These are phyloP conservation scores for Plenodomus tracheiphilus DNA, from an alignment of 2,329 filamentous ascomycete species.

Conservation along the genomic window DNA sequence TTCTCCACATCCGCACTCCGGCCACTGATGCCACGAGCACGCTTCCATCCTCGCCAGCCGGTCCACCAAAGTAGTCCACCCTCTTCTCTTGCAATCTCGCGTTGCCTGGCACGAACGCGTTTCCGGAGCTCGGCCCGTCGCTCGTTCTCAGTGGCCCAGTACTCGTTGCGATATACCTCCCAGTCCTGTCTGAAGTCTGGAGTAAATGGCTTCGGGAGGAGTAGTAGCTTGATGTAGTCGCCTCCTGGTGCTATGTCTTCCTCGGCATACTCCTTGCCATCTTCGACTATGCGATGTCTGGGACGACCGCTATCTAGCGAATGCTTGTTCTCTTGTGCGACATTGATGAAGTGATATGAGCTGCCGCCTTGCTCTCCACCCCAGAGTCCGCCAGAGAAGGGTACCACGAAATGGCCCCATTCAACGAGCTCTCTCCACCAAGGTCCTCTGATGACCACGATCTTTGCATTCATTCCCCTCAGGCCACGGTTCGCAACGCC, in stretches of 20 bases:
- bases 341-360: slow-evolving; percentile 77
- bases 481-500: slow-evolving; percentile 86
- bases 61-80: slow-evolving; percentile 86
- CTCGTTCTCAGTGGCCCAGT: slow-evolving; percentile 97
- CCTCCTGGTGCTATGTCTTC: slow-evolving; percentile 90
- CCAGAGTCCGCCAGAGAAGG: slow-evolving; percentile 58
- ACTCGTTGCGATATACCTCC: slow-evolving; percentile 91
- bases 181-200: slow-evolving; percentile 95
- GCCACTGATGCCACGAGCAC: slow-evolving; percentile 32
- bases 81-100: slow-evolving; percentile 67
- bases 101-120: slow-evolving; percentile 70
- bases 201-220: slow-evolving; percentile 93
- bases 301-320: slow-evolving; percentile 26
- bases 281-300: slow-evolving; percentile 54
- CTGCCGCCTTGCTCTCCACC: slow-evolving; percentile 59
- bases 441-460: slow-evolving; percentile 81
- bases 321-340: slow-evolving; percentile 44
- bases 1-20: slow-evolving; percentile 37
- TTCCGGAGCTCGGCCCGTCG: slow-evolving; percentile 72
- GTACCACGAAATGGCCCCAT: slow-evolving; percentile 75
- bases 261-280: slow-evolving; percentile 68
- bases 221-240: slow-evolving; percentile 85
- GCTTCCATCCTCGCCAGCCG: slow-evolving; percentile 64
- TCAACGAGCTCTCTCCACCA: slow-evolving; percentile 80
- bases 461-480: slow-evolving; percentile 91